Evolutionary conservation across 805 yeast species (phyloP), one percentile per base, ranked within the genome.

Genomic region (Pichia sporocuriosa): DNA sequence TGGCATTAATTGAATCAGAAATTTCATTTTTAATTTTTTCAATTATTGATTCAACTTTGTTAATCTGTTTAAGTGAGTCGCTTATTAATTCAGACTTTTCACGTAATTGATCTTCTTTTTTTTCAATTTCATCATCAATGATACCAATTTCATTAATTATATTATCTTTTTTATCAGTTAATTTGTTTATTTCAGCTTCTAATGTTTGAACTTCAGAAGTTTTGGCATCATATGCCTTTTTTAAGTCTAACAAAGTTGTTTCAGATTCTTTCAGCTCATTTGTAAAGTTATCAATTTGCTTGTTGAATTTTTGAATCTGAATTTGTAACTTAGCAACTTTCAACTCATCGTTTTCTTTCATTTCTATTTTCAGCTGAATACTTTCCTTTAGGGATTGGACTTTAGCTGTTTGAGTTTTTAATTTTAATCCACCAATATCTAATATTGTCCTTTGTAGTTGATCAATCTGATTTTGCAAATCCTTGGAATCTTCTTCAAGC

Each of bases 381-480:
- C 77, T 74, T 51, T 83, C 84, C 32, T 69, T 67, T 26, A 83
- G 67, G 2, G 94, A 82, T 52, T 79, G 88, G 8, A 93, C 96
- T 54, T 79, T 83, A 1, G 94, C 75, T 46, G 78, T 82, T 53
- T 88, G 96, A 46, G 84, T 59, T 43, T 85, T 77, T 48, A 93
- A 68, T 47, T 79, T 79, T 8, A 84, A 81, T 46, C 99, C 99
- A 40, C 99, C 99, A 40, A 86, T 81, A 37, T 84, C 81, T 84
- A 89, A 77, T 30, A 93, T 86, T 55, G 79, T 73, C 43, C 81
- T 84, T 50, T 87, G 89, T 3, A 89, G 63, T 0, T 52, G 68
- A 11, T 70, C 68, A 31, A 93, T 83, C 43, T 73, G 68, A 6
- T 60, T 54, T 56, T 77, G 85, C 32, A 75, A 60, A 25, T 72